Evolutionary conservation across 495 filamentous ascomycete species (phyloP), one percentile per base, ranked within the genome.

Genomic region (Neurospora pannonica): DNA sequence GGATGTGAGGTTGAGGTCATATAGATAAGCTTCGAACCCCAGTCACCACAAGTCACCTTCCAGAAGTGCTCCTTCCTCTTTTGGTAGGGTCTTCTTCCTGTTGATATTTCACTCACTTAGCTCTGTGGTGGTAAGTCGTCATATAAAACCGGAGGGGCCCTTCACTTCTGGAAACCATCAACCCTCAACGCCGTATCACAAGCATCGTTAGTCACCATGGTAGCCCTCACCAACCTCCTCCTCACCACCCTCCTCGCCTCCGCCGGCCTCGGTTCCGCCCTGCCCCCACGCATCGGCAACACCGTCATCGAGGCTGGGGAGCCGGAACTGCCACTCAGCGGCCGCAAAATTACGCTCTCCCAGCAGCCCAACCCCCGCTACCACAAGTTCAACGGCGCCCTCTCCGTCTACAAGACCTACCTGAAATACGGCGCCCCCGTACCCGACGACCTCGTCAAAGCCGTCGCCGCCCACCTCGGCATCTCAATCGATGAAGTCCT

Each of bases 331-430:
- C 2, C 24, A 17, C 36, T 70, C 24, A 62, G 42, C 43, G 24
- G 34, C 21, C 77, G 78, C 24, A 74, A 72, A 34, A 71, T 88
- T 78, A 87, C 85, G 70, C 79, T 92, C 67, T 84, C 88, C 46
- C 86, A 88, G 72, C 81, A 87, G 34, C 85, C 83, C 70, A 89
- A 87, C 73, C 82, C 82, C 36, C 77, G 81, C 71, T 85, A 85
- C 70, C 48, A 60, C 54, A 76, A 82, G 54, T 80, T 79, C 70
- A 83, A 89, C 75, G 88, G 89, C 31, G 86, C 86, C 7, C 78
- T 83, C 37, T 87, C 88, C 40, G 77, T 92, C 36, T 83, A 85
- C 74, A 90, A 86, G 79, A 87, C 90, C 40, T 90, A 90, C 80
- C 80, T 85, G 75, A 92, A 92, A 75, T 91, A 86, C 78, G 85